phyloP scores from a whole-genome alignment of 164 flowering plant species.

The Amborella trichopoda region DNA sequence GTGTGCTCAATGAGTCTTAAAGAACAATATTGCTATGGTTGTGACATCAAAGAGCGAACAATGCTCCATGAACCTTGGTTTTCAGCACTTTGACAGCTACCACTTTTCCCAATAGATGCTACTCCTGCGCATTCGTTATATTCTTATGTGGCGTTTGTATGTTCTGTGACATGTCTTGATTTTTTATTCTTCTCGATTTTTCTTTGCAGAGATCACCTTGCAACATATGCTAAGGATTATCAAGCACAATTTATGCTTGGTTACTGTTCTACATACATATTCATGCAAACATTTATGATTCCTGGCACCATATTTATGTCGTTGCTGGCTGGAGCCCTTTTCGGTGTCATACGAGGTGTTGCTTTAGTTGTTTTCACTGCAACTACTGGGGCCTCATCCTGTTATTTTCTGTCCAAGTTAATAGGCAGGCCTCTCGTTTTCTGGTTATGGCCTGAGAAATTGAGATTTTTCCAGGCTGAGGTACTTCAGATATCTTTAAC shows the following conservation, averaged over 20 bases:
- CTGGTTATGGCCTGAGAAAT: constrained; percentile 95
- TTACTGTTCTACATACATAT: constrained; percentile 90
- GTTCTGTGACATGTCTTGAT: too few relatives aligned
- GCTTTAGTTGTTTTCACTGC: constrained; percentile 86
- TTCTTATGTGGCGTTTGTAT: too few relatives aligned
- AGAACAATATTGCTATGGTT: too few relatives aligned
- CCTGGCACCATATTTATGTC: constrained; percentile 99
- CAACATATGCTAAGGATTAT: constrained; percentile 53
- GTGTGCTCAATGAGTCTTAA: too few relatives aligned
- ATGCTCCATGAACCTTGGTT: too few relatives aligned
- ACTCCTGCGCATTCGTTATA: too few relatives aligned
- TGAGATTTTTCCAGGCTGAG: constrained; percentile 87
- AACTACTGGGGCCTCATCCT: constrained; percentile 88
- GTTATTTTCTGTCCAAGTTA: constrained; percentile 83
- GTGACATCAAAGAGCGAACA: too few relatives aligned
- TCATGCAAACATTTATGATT: constrained; percentile 99
- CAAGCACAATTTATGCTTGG: constrained; percentile 76
- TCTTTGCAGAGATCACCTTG: constrained; percentile 69
- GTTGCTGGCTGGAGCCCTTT: constrained; percentile 93
- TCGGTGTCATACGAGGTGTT: constrained; percentile 77
- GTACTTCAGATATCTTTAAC: too few relatives aligned
- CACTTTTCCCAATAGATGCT: too few relatives aligned
- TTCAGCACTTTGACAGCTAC: too few relatives aligned
- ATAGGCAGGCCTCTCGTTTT: constrained; percentile 82
- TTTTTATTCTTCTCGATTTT: background rate